These are phyloP conservation scores for Ogataea degrootiae DNA, from an alignment of 805 yeast species.

Conservation along the genomic window DNA sequence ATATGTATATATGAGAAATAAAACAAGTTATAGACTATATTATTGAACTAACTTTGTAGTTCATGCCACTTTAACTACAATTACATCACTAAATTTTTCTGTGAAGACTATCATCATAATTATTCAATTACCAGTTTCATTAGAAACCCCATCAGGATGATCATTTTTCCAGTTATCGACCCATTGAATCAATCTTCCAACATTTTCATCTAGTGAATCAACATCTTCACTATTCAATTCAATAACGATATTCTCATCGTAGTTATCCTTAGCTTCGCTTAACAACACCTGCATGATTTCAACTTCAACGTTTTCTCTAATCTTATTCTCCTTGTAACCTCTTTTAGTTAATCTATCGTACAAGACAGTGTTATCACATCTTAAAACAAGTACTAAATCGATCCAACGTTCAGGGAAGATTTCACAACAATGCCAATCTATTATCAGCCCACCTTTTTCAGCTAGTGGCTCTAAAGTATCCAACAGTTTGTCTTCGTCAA, in stretches of 20 bases:
- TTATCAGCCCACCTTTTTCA: slow-evolving; percentile 78
- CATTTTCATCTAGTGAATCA: slow-evolving; percentile 79
- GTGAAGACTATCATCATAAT: not conserved
- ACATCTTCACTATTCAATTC: slow-evolving; percentile 68
- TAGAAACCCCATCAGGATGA: slow-evolving; percentile 56
- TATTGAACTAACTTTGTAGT: no score
- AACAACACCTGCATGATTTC: slow-evolving; percentile 93
- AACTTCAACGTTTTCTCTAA: slow-evolving; percentile 89
- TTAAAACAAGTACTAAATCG: slow-evolving; percentile 85
- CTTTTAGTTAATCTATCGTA: slow-evolving; percentile 74
- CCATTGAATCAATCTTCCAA: slow-evolving; percentile 74
- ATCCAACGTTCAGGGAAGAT: slow-evolving; percentile 89
- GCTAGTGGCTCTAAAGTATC: slow-evolving; percentile 77
- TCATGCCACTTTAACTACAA: no score
- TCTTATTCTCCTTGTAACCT: slow-evolving; percentile 74
- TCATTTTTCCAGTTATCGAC: slow-evolving; percentile 66
- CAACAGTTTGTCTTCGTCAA: slow-evolving; percentile 84
- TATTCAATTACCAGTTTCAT: slow-evolving; percentile 26
- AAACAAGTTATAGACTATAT: not conserved
- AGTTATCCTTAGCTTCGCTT: slow-evolving; percentile 82
- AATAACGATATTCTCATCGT: slow-evolving; percentile 75
- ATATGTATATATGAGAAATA: not conserved
- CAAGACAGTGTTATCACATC: slow-evolving; percentile 67
- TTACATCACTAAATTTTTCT: not conserved
- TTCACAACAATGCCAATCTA: slow-evolving; percentile 98